These are phyloP conservation scores for Cladophialophora carrionii DNA, from an alignment of 2,329 filamentous ascomycete species.

Conservation along the genomic window DNA sequence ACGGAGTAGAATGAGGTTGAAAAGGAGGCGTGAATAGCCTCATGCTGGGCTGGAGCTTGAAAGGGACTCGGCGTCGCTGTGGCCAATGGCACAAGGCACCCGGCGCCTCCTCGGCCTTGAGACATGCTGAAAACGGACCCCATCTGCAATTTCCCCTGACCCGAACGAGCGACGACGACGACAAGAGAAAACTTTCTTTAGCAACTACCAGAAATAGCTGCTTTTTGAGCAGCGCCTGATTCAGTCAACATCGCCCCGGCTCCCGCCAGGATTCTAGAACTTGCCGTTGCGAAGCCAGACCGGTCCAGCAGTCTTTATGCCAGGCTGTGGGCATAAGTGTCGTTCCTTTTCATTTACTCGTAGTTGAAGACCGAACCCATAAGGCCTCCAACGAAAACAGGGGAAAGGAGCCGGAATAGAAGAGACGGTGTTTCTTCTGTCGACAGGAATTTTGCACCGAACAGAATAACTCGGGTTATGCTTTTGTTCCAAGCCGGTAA, in stretches of 20 bases:
- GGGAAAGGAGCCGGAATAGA: background rate
- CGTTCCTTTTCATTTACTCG: no score
- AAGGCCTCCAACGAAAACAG: background rate
- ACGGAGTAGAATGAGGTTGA: slow-evolving; percentile 3
- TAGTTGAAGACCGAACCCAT: background rate
- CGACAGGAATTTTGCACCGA: background rate
- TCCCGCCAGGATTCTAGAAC: background rate
- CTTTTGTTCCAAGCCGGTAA: background rate
- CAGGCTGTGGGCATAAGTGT: no score
- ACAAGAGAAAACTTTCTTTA: background rate
- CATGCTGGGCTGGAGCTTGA: background rate
- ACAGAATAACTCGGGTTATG: background rate
- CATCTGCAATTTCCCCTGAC: slow-evolving; percentile 7
- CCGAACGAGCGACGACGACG: background rate
- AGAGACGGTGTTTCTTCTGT: background rate
- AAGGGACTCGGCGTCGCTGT: background rate
- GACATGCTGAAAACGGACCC: slow-evolving; percentile 2
- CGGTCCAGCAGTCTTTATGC: no score
- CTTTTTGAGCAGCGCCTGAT: background rate
- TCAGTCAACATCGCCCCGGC: background rate
- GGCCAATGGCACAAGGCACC: background rate
- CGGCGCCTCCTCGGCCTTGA: slow-evolving; percentile 8
- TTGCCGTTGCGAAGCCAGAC: background rate
- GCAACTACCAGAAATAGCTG: background rate
- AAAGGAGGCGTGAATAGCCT: slow-evolving; percentile 17